Conservation (phyloP, 768 basidiomycete species). For the Terana coerulea region DNA sequence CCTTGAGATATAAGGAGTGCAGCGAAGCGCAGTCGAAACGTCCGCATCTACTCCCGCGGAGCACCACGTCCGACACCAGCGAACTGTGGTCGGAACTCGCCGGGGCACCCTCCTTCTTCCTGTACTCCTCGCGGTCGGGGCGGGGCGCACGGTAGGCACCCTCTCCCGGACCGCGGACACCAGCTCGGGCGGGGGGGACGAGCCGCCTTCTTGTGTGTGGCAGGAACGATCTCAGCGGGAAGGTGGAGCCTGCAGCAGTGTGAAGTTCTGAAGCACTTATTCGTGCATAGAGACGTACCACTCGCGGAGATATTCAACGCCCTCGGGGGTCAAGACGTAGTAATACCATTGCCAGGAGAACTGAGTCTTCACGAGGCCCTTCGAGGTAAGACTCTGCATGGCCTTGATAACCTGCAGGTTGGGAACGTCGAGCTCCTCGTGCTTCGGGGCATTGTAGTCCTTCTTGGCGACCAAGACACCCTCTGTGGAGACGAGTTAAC, state of each 20-base stretch:
- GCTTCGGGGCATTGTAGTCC: slow-evolving; percentile 96
- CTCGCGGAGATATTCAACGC: slow-evolving; percentile 95
- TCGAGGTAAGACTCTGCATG: slow-evolving; percentile 62
- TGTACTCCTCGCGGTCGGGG: slow-evolving; percentile 84
- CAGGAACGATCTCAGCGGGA: slow-evolving; percentile 91
- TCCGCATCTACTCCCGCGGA: slow-evolving; percentile 53
- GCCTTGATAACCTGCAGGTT: slow-evolving; percentile 74
- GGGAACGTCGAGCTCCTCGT: slow-evolving; percentile 76
- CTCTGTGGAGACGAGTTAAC: slow-evolving; percentile 47
- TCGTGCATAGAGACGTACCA: slow-evolving; percentile 41
- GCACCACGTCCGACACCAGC: slow-evolving; percentile 87
- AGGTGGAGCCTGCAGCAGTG: slow-evolving; percentile 69
- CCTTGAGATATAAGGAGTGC: slow-evolving; percentile 2
- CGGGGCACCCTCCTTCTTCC: slow-evolving; percentile 81
- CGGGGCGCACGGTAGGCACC: slow-evolving; percentile 90
- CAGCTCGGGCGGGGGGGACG: slow-evolving; percentile 83
- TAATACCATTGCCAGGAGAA: slow-evolving; percentile 99
- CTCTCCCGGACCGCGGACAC: slow-evolving; percentile 64
- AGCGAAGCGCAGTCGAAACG: not conserved
- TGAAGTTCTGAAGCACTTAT: not conserved
- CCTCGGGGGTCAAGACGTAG: slow-evolving; percentile 95
- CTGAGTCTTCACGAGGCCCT: slow-evolving; percentile 95
- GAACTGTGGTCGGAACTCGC: slow-evolving; percentile 87
- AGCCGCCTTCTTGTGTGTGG: slow-evolving; percentile 95
- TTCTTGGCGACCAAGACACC: slow-evolving; percentile 99